Evolutionary conservation across 257 asterid species (phyloP).

Genomic region (Nicotiana obtusifolia): DNA sequence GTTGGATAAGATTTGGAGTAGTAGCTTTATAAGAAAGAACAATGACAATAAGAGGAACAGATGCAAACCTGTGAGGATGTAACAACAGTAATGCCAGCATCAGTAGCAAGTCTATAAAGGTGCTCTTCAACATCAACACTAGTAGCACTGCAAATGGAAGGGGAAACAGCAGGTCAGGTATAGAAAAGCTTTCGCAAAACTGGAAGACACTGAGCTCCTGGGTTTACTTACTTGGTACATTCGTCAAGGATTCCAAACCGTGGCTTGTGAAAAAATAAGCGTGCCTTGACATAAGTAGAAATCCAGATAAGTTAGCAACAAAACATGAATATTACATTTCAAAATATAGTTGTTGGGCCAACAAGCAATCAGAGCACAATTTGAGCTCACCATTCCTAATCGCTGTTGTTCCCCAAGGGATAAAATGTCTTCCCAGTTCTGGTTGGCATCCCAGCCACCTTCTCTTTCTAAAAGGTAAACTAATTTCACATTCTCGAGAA

Average conservation of each 20-base stretch:
- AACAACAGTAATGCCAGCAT: conserved; percentile 82
- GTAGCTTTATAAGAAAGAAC: neutral
- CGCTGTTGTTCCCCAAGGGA: conserved; percentile 99
- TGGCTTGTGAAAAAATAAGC: conserved; percentile 95
- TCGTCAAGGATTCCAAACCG: conserved; percentile 91
- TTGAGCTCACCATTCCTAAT: conserved; percentile 79
- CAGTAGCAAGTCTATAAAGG: conserved; percentile 80
- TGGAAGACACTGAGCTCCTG: neutral
- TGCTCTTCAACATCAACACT: conserved; percentile 99
- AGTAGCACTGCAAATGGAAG: conserved; percentile 60
- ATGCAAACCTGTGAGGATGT: conserved; percentile 87
- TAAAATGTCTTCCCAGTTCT: conserved; percentile 96
- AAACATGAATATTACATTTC: neutral
- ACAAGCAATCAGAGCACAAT: neutral
- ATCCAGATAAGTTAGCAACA: conserved; percentile 15
- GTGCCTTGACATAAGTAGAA: conserved; percentile 54
- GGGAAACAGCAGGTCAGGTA: conserved; percentile 11
- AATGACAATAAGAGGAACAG: neutral
- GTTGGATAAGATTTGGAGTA: neutral
- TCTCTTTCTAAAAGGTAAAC: conserved; percentile 92
- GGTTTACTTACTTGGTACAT: conserved; percentile 81
- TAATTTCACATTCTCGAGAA: conserved; percentile 79
- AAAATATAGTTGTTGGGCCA: neutral
- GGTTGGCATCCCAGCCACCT: conserved; percentile 86
- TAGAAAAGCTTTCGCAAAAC: neutral